phyloP scores from a whole-genome alignment of 176 grass and related monocot genomes.

The Raddia distichophylla region DNA sequence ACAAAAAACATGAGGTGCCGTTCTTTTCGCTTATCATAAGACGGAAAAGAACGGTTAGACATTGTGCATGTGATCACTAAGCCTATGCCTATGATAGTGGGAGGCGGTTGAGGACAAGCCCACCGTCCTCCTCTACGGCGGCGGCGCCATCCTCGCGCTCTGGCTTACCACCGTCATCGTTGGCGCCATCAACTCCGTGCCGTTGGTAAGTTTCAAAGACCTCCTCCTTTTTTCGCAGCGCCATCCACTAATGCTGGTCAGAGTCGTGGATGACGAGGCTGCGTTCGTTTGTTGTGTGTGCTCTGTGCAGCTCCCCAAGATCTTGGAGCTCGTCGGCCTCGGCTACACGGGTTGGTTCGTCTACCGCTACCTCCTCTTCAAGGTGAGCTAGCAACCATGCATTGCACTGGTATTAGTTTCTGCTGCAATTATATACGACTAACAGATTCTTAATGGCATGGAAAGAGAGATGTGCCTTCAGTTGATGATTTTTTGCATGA shows the following conservation, averaged over 20 bases:
- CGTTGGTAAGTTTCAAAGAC: constrained; percentile 58
- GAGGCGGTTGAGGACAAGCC: constrained; percentile 94
- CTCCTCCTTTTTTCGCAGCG: neutral
- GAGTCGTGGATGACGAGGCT: neutral
- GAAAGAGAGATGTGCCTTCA: neutral
- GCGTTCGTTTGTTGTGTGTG: neutral
- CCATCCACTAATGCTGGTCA: neutral
- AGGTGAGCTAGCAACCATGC: constrained; percentile 51
- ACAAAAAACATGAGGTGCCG: neutral
- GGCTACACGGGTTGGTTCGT: constrained; percentile 99
- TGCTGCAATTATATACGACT: neutral
- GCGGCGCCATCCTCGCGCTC: constrained; percentile 75
- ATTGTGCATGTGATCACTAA: too few species aligned
- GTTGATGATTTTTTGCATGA: neutral
- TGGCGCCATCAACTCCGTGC: constrained; percentile 89
- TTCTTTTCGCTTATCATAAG: too few species aligned
- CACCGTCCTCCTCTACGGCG: constrained; percentile 88
- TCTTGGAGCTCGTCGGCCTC: constrained; percentile 91
- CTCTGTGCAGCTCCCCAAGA: constrained; percentile 74
- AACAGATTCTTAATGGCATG: neutral
- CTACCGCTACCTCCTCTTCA: constrained; percentile 99
- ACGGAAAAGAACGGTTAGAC: too few species aligned
- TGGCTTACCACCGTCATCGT: constrained; percentile 92
- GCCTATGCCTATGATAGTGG: constrained; percentile 53
- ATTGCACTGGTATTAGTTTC: too few species aligned